These are phyloP conservation scores for Closterium sp. DNA, from an alignment of 139 green algal species.

Conservation along the genomic window DNA sequence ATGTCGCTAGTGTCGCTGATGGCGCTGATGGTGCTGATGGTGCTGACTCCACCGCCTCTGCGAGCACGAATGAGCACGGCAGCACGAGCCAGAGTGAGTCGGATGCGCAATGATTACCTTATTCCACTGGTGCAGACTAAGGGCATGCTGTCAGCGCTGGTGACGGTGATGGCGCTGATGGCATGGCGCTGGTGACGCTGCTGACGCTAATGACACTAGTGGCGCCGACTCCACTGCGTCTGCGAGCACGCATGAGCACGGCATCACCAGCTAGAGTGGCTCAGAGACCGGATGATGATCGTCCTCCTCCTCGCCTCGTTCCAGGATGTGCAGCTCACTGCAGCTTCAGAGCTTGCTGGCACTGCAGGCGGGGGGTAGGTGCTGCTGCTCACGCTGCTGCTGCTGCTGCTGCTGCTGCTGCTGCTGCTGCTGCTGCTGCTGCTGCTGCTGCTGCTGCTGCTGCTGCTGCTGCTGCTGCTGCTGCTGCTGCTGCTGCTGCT, in stretches of 20 bases:
- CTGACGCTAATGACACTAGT: background rate
- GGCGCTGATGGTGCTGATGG: background rate
- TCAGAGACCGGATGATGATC: background rate
- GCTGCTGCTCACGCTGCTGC: background rate
- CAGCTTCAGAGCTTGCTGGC: too few relatives aligned
- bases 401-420: background rate
- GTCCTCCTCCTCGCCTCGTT: too few relatives aligned
- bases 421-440: background rate
- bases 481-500: slow-evolving; percentile 3
- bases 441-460: background rate
- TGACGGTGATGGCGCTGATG: too few relatives aligned
- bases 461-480: slow-evolving; percentile 1
- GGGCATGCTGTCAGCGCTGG: background rate
- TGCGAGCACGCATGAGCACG: background rate
- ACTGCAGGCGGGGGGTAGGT: too few relatives aligned
- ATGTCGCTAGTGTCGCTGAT: background rate
- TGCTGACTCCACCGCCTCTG: background rate
- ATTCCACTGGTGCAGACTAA: too few relatives aligned
- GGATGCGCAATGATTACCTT: background rate
- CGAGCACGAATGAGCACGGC: background rate
- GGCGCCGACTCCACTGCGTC: background rate
- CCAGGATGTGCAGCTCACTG: too few relatives aligned
- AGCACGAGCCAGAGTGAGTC: background rate
- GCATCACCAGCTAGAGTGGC: background rate
- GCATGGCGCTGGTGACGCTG: too few relatives aligned